These are phyloP conservation scores for Wickerhamomyces alni DNA, from an alignment of 805 yeast species.

Conservation along the genomic window DNA sequence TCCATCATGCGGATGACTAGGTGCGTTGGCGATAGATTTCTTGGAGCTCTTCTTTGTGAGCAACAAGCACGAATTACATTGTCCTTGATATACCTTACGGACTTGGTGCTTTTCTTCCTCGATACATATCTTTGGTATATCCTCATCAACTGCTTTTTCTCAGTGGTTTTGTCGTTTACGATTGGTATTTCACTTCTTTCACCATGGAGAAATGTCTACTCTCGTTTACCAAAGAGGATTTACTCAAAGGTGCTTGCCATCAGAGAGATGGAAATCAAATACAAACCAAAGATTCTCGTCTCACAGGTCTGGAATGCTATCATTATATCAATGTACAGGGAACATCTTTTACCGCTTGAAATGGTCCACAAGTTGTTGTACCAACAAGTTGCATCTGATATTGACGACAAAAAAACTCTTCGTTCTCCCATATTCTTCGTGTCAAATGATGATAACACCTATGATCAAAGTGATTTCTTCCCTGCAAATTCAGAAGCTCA, in stretches of 20 bases:
- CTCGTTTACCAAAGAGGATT: constrained; percentile 71
- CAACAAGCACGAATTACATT: constrained; percentile 55
- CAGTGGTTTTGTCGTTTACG: constrained; percentile 65
- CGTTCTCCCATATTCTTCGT: constrained; percentile 76
- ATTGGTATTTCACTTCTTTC: constrained; percentile 81
- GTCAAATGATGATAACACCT: constrained; percentile 74
- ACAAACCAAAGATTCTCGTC: constrained; percentile 47
- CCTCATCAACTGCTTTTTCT: constrained; percentile 68
- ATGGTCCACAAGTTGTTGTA: constrained; percentile 64
- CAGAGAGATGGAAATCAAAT: constrained; percentile 31
- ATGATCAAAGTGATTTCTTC: constrained; percentile 53
- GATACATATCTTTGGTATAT: constrained; percentile 88
- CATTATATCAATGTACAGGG: constrained; percentile 77
- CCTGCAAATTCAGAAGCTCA: constrained; percentile 69
- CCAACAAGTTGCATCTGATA: constrained; percentile 26
- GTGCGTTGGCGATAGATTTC: constrained; percentile 58
- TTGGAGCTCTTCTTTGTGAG: constrained; percentile 49
- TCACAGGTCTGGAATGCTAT: constrained; percentile 82
- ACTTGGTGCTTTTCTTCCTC: constrained; percentile 63
- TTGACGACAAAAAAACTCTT: constrained; percentile 36
- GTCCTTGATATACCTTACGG: constrained; percentile 49
- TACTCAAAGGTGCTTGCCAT: constrained; percentile 55
- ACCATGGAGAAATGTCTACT: constrained; percentile 80
- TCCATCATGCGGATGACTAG: constrained; percentile 47
- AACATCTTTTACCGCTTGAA: constrained; percentile 68